These are phyloP conservation scores for Coix lacrymajobi DNA, from an alignment of 176 grass and related monocot species.

Conservation along the genomic window DNA sequence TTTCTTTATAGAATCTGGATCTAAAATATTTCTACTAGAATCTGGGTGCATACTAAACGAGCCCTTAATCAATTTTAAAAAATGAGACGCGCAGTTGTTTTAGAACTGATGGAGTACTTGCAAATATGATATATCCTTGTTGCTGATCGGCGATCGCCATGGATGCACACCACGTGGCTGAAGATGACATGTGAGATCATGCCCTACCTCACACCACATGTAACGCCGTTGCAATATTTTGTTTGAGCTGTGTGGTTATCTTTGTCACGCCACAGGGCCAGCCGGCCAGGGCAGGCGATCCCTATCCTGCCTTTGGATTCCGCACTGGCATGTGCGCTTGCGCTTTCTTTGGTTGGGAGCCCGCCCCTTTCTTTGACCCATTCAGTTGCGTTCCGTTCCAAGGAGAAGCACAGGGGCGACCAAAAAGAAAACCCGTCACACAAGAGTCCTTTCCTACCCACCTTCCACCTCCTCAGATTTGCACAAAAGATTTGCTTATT, in stretches of 20 bases:
- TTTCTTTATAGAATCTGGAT: no score
- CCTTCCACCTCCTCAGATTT: slow-evolving; percentile 25
- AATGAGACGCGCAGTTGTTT: background rate
- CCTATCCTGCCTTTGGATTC: slow-evolving; percentile 1
- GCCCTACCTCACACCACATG: background rate
- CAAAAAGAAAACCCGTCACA: background rate
- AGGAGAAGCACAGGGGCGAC: background rate
- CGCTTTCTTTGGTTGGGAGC: slow-evolving; percentile 22
- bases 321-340: slow-evolving; percentile 34
- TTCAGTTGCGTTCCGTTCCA: background rate
- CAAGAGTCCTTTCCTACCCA: slow-evolving; percentile 22
- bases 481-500: background rate
- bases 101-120: background rate
- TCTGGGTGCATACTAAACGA: no score
- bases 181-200: background rate
- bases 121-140: background rate
- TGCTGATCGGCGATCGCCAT: background rate
- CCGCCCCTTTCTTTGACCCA: slow-evolving; percentile 36
- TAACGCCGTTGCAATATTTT: background rate
- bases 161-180: slow-evolving; percentile 1
- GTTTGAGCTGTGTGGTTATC: background rate
- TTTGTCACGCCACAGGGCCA: background rate
- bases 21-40: no score
- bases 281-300: background rate
- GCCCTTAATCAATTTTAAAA: background rate